These are phyloP conservation scores for Eucalyptus cloeziana DNA, from an alignment of 345 rosid genomes.

Conservation along the genomic window DNA sequence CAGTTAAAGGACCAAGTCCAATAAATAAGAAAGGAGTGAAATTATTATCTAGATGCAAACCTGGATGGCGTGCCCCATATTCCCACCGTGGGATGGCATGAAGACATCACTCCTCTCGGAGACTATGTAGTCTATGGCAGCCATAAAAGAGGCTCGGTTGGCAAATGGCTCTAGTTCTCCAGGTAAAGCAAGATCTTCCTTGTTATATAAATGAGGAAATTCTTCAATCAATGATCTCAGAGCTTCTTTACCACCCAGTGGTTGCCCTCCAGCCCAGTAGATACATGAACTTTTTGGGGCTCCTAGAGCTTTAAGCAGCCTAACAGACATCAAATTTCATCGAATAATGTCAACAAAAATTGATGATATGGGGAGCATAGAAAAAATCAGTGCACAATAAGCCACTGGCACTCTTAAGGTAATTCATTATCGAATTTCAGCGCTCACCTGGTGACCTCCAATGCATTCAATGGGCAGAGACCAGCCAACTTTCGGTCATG, in stretches of 20 bases:
- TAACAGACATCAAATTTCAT: background rate
- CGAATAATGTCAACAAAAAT: background rate
- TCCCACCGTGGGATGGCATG: conserved; percentile 99
- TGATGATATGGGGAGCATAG: background rate
- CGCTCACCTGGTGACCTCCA: conserved; percentile 75
- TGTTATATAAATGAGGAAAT: conserved; percentile 69
- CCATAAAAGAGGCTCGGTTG: conserved; percentile 73
- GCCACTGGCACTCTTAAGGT: background rate
- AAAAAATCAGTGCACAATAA: background rate
- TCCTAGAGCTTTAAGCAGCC: conserved; percentile 92
- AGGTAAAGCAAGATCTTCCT: conserved; percentile 74
- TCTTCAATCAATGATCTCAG: conserved; percentile 50
- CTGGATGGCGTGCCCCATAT: conserved; percentile 96
- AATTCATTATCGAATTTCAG: background rate
- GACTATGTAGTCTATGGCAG: conserved; percentile 82
- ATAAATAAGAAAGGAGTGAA: background rate
- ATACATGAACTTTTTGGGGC: conserved; percentile 61
- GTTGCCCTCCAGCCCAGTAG: conserved; percentile 96
- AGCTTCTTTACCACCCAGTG: conserved; percentile 78
- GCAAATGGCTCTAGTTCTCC: conserved; percentile 73
- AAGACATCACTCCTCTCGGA: conserved; percentile 81
- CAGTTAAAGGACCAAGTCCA: background rate
- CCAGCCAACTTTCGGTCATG: conserved; percentile 77
- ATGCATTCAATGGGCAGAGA: conserved; percentile 81
- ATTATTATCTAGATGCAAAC: conserved; percentile 4